Base-by-base conservation (phyloP, 2,329 filamentous ascomycete genomes). In the Pyricularia pennisetigena region DNA sequence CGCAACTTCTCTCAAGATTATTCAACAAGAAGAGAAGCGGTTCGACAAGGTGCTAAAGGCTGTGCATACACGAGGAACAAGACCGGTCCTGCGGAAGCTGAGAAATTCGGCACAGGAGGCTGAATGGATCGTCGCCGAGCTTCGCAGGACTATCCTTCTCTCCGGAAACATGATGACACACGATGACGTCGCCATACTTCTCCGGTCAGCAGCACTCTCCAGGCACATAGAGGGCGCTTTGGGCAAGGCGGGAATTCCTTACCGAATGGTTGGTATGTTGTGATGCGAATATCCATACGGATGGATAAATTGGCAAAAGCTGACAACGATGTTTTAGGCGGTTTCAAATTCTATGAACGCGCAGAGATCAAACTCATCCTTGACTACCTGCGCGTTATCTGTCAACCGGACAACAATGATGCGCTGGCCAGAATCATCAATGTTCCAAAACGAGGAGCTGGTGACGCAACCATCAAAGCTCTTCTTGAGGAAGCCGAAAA, bases 341-440 rank as follows among this genome's bases (percentile, higher is more conserved):
- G 95, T 1, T 87, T 88, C 70, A 91, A 92, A 69, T 99, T 99
- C 76, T 98, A 96, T 74, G 95, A 99, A 72, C 88, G 95, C 67
- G 85, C 88, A 3, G 94, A 99, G 76, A 90, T 98, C 75, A 96
- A 95, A 76, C 84, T 93, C 7, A 76, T 98, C 0, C 79, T 98
- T 4, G 93, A 97, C 75, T 98, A 99, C 75, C 82, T 98, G 16
- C 87, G 93, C 35, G 90, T 96, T 3, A 88, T 97, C 35, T 87
- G 92, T 74, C 90, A 96, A 70, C 92, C 93, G 1, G 85, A 91
- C 64, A 94, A 96, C 75, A 97, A 94, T 72, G 94, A 97, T 75
- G 92, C 93, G 0, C 79, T 98, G 0, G 86, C 90, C 4, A 86
- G 93, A 35, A 88, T 97, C 68, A 88, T 98, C 74, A 98, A 98